Evolutionary conservation across 257 asterid genomes (phyloP).

Genomic region (Hygrophila difformis): DNA sequence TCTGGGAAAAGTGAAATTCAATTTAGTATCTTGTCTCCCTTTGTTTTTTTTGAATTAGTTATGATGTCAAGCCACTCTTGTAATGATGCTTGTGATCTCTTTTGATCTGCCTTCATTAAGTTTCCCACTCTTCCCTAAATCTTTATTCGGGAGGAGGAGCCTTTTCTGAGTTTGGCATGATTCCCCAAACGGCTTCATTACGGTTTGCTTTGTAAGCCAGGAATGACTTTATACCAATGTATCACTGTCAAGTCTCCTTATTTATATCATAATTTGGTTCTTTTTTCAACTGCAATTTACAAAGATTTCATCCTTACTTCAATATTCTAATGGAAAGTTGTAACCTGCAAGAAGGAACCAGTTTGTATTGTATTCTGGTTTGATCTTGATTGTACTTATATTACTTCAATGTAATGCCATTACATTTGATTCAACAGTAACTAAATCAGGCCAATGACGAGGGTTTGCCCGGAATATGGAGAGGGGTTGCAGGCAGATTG

Average conservation of each 20-base stretch:
- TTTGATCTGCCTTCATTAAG: neutral
- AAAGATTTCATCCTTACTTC: no score
- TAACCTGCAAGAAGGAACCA: no score
- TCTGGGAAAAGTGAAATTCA: conserved; percentile 1
- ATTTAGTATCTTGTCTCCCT: neutral
- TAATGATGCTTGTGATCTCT: conserved; percentile 4
- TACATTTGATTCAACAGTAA: conserved; percentile 15
- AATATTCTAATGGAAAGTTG: no score
- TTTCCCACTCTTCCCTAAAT: neutral
- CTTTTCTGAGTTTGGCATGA: neutral
- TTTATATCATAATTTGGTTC: neutral
- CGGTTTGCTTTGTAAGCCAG: neutral
- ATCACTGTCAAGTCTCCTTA: neutral
- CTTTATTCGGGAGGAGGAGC: conserved; percentile 7
- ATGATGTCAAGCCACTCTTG: conserved; percentile 7
- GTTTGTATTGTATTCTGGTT: no score
- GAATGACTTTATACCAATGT: neutral
- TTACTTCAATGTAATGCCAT: neutral
- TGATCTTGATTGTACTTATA: neutral
- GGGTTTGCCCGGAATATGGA: conserved; percentile 75
- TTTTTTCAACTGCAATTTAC: neutral
- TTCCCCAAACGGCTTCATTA: neutral
- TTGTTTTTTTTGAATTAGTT: conserved; percentile 3
- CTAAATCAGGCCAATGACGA: conserved; percentile 51
- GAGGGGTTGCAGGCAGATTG: conserved; percentile 46